These are phyloP conservation scores for Amanita brunnescens DNA, from an alignment of 768 basidiomycete genomes.

Conservation along the genomic window DNA sequence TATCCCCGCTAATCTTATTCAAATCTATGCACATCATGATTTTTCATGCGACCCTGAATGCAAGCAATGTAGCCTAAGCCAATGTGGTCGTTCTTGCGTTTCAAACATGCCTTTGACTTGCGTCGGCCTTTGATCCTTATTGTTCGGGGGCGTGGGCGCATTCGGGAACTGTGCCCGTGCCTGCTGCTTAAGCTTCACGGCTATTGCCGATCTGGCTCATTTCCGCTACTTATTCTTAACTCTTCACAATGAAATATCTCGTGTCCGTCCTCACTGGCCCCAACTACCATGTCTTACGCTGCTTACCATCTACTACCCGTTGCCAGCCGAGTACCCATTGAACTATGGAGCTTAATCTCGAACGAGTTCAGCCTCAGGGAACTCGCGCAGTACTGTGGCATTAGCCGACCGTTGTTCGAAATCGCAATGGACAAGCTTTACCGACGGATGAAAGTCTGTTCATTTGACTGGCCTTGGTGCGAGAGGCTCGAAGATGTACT, in stretches of 20 bases:
- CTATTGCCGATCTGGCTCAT: not conserved
- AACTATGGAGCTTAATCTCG: conserved; percentile 3
- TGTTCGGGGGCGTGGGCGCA: not conserved
- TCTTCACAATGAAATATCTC: not conserved
- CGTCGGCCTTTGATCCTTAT: not conserved
- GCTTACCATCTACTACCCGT: not conserved
- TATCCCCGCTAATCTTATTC: conserved; percentile 3
- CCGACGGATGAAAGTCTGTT: not conserved
- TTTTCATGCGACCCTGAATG: not conserved
- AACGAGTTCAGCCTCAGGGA: not conserved
- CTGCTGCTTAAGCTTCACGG: not conserved
- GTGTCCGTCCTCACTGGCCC: not conserved
- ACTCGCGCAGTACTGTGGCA: conserved; percentile 2
- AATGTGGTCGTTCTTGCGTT: not conserved
- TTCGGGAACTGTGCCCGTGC: not conserved
- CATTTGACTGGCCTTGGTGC: conserved; percentile 5
- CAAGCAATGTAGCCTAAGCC: not conserved
- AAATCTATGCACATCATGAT: not conserved
- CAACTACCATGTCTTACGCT: not conserved
- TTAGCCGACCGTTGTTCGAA: conserved; percentile 1
- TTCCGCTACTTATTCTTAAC: not conserved
- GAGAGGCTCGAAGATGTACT: conserved; percentile 2
- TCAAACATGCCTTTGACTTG: not conserved
- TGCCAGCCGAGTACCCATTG: not conserved
- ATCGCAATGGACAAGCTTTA: conserved; percentile 5